Evolutionary conservation across 176 grass and related monocot species (phyloP).

Genomic region (Typha latifolia): DNA sequence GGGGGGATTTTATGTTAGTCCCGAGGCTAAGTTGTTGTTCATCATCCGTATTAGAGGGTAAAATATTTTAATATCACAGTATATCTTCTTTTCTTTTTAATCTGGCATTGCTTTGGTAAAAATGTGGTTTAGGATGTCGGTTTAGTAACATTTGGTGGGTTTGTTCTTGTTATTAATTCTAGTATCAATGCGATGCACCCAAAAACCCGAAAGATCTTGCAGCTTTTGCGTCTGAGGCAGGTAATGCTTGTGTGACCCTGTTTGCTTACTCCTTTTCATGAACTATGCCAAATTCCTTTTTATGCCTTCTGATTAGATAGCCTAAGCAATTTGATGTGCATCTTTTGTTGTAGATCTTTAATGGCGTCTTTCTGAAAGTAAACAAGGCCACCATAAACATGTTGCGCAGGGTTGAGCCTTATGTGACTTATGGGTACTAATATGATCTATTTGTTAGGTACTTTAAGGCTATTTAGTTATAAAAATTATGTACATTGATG

Average conservation of each 20-base stretch:
- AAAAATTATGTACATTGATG: neutral
- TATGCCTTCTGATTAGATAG: neutral
- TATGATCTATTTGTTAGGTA: neutral
- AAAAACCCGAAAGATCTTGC: slow-evolving; percentile 79
- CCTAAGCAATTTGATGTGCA: neutral
- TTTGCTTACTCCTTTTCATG: neutral
- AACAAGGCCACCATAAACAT: slow-evolving; percentile 97
- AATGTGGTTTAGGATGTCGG: neutral
- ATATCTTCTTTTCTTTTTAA: neutral
- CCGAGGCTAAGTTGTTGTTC: slow-evolving; percentile 80
- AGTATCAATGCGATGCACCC: slow-evolving; percentile 99
- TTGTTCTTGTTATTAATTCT: slow-evolving; percentile 2
- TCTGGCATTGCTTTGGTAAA: neutral
- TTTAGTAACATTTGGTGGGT: neutral
- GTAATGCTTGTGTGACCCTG: slow-evolving; percentile 9
- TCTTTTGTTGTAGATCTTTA: slow-evolving; percentile 51
- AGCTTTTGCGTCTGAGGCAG: slow-evolving; percentile 84
- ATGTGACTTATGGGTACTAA: slow-evolving; percentile 86
- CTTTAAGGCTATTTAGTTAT: neutral
- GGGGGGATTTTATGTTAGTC: slow-evolving; percentile 89
- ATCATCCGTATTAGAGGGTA: slow-evolving; percentile 89
- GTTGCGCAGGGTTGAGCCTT: slow-evolving; percentile 82
- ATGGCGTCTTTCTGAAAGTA: slow-evolving; percentile 88
- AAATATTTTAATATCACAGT: neutral
- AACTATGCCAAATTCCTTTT: neutral